These are phyloP conservation scores for Solanum pinnatisectum DNA, from an alignment of 257 asterid species.

Conservation along the genomic window DNA sequence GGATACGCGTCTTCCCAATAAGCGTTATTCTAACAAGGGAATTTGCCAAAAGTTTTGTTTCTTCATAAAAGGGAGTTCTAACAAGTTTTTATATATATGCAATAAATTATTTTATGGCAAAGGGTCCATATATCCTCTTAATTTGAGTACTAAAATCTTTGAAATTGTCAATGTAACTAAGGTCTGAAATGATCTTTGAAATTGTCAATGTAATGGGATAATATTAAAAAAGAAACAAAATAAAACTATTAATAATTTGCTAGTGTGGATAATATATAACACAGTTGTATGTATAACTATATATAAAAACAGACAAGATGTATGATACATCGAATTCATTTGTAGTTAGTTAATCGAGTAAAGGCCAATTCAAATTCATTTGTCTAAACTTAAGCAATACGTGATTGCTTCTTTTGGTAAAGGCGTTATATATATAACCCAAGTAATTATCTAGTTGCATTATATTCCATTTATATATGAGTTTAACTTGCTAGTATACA, in stretches of 20 bases:
- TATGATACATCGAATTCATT: background rate
- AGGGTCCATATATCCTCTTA: background rate
- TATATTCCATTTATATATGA: background rate
- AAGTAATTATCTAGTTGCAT: background rate
- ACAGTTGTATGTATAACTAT: background rate
- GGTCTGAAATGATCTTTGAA: background rate
- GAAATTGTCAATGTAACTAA: background rate
- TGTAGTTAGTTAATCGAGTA: background rate
- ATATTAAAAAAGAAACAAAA: background rate
- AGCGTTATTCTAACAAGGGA: no score
- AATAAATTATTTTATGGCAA: no score
- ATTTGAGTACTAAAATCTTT: background rate
- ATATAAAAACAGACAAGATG: background rate
- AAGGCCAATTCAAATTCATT: background rate
- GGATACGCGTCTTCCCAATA: no score
- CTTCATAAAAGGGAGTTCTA: no score
- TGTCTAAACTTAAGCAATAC: slow-evolving; percentile 17
- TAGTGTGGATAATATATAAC: background rate
- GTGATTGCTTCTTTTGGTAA: slow-evolving; percentile 11
- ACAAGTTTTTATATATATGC: no score
- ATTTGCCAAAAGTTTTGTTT: no score
- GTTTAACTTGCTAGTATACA: background rate
- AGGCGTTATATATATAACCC: background rate
- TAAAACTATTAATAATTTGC: background rate
- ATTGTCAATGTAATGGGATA: background rate